phyloP scores from a whole-genome alignment of 139 green algal species.

The Chlamydomonas eustigma region DNA sequence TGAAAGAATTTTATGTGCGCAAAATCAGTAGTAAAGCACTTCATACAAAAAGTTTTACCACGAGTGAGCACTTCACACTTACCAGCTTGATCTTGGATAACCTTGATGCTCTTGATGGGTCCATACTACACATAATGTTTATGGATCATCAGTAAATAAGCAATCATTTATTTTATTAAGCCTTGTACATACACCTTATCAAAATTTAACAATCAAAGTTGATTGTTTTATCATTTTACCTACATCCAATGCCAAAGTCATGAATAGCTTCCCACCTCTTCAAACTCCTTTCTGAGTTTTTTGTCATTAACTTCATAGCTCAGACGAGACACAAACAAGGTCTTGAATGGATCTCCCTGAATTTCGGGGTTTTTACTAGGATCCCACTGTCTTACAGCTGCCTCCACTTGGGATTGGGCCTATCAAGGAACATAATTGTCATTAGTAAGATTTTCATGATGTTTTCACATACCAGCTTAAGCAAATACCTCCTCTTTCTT shows the following conservation, averaged over 20 bases:
- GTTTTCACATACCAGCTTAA: conserved; percentile 17
- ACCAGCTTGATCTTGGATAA: conserved; percentile 70
- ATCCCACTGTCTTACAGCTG: conserved; percentile 54
- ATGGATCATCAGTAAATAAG: no score
- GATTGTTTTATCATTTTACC: neutral
- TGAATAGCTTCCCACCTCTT: no score
- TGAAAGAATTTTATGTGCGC: no score
- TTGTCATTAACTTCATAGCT: conserved; percentile 79
- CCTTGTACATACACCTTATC: no score
- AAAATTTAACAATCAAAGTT: no score
- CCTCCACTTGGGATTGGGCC: conserved; percentile 43
- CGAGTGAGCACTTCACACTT: no score
- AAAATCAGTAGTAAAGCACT: no score
- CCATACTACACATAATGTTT: conserved; percentile 41
- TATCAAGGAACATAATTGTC: conserved; percentile 22
- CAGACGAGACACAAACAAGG: conserved; percentile 75
- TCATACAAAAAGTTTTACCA: no score
- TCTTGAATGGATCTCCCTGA: conserved; percentile 86
- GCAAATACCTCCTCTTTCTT: conserved; percentile 43
- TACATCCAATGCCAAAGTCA: neutral
- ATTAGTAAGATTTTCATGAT: neutral
- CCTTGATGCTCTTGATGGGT: conserved; percentile 67
- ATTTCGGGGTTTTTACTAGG: conserved; percentile 69
- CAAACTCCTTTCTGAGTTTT: conserved; percentile 75
- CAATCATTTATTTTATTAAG: no score